Evolutionary conservation across 768 basidiomycete genomes (phyloP).

Genomic region (Leccinum rimulosum): DNA sequence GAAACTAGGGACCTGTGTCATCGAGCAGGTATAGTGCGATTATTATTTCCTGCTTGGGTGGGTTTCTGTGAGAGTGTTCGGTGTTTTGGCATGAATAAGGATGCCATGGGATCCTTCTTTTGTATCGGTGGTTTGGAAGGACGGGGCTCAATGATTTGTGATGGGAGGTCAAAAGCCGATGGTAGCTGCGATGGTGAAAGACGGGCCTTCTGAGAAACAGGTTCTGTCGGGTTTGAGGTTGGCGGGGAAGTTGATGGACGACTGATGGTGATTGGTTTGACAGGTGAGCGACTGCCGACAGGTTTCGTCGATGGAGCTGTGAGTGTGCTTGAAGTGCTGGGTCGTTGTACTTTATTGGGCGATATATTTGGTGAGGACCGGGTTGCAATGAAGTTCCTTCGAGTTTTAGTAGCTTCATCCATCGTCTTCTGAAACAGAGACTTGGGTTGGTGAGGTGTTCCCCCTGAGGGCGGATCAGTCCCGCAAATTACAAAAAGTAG

Average conservation of each 20-base stretch:
- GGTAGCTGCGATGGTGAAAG: constrained; percentile 29
- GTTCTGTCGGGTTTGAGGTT: constrained; percentile 10
- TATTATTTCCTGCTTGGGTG: constrained; percentile 27
- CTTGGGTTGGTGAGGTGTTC: constrained; percentile 48
- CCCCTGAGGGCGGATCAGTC: constrained; percentile 35
- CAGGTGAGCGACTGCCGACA: constrained; percentile 44
- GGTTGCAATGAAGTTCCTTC: constrained; percentile 56
- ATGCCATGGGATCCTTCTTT: constrained; percentile 64
- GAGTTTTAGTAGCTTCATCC: constrained; percentile 64
- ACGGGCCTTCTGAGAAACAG: constrained; percentile 18
- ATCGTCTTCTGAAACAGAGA: constrained; percentile 77
- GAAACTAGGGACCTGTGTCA: constrained; percentile 8
- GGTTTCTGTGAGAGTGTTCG: constrained; percentile 58
- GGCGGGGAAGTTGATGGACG: constrained; percentile 28
- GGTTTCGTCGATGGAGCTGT: constrained; percentile 29
- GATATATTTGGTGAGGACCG: constrained; percentile 54
- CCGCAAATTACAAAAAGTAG: background rate
- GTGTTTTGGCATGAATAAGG: constrained; percentile 73
- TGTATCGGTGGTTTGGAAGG: constrained; percentile 37
- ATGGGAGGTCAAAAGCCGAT: constrained; percentile 12
- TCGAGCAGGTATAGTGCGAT: constrained; percentile 21
- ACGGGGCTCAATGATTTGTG: constrained; percentile 27
- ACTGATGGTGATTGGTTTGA: constrained; percentile 46
- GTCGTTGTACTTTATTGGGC: constrained; percentile 41
- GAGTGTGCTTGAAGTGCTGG: constrained; percentile 34